A percentile compares a stretch with the other conserved stretches of the same genome.
Evolutionary conservation across 352 stramenopile species (phyloP).

Genomic region (Globisporangium recalcitrans): DNA sequence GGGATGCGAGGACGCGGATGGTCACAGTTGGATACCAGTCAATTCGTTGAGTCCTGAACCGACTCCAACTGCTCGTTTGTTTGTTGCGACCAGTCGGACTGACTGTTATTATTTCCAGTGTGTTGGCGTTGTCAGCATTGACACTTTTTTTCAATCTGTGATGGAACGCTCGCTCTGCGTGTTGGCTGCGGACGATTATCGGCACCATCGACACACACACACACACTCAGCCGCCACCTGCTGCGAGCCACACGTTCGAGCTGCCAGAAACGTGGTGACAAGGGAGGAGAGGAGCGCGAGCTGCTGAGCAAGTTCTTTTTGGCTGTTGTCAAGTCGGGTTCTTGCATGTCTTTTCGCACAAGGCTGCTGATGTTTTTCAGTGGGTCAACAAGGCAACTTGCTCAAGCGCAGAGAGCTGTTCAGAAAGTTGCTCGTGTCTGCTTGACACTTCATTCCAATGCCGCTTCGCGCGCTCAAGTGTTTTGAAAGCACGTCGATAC

Average conservation of each 20-base stretch:
- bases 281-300: neutral
- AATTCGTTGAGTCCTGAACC: neutral
- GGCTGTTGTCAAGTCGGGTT: neutral
- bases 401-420: too few relatives aligned
- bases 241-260: slow-evolving; percentile 9
- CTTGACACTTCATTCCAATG: neutral
- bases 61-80: neutral
- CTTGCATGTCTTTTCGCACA: neutral
- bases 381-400: neutral
- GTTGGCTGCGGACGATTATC: neutral
- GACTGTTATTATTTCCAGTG: neutral
- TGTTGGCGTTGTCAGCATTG: neutral
- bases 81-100: neutral
- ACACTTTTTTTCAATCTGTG: neutral
- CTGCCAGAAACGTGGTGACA: slow-evolving; percentile 8
- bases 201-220: too few relatives aligned
- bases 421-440: neutral
- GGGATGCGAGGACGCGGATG: neutral
- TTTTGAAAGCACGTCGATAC: slow-evolving; percentile 2
- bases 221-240: slow-evolving; percentile 4
- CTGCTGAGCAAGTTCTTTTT: neutral
- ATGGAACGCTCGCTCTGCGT: neutral
- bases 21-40: neutral
- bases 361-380: neutral
- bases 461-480: neutral